Percentiles rank a stretch among this genome's conserved stretches.
Evolutionary conservation across 306 rosid genomes (phyloP).

Genomic region (Delonix regia): DNA sequence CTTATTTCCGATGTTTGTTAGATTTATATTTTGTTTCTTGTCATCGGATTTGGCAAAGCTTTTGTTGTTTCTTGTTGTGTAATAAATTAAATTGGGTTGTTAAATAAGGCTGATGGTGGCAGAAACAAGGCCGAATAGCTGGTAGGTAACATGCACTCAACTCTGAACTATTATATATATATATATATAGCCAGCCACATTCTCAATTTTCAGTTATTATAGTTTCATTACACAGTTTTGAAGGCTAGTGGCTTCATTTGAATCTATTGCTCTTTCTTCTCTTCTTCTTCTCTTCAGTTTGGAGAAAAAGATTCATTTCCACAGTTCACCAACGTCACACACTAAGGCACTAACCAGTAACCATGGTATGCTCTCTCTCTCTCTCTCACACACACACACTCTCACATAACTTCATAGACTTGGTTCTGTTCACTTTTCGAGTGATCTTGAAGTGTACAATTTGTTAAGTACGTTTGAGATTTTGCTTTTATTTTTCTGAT

Average conservation of each 20-base stretch:
- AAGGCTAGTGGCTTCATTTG: conserved; percentile 24
- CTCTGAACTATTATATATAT: neutral
- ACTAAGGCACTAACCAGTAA: conserved; percentile 10
- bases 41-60: neutral
- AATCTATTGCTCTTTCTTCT: neutral
- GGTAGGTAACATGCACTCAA: neutral
- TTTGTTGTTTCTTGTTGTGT: neutral
- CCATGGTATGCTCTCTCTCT: conserved; percentile 47
- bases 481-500: too few relatives aligned
- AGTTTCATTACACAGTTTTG: neutral
- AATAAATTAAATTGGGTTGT: neutral
- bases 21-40: too few relatives aligned
- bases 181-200: neutral
- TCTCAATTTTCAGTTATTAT: neutral
- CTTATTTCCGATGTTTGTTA: neutral
- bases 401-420: too few relatives aligned
- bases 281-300: neutral
- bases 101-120: conserved; percentile 49
- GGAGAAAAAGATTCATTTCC: neutral
- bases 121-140: conserved; percentile 36
- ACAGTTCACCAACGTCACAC: conserved; percentile 6
- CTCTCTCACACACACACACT: neutral
- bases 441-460: too few relatives aligned
- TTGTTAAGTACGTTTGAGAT: too few relatives aligned
- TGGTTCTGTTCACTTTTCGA: too few relatives aligned